These are phyloP conservation scores for Pelargonium nanum DNA, from an alignment of 345 rosid species.

Conservation along the genomic window DNA sequence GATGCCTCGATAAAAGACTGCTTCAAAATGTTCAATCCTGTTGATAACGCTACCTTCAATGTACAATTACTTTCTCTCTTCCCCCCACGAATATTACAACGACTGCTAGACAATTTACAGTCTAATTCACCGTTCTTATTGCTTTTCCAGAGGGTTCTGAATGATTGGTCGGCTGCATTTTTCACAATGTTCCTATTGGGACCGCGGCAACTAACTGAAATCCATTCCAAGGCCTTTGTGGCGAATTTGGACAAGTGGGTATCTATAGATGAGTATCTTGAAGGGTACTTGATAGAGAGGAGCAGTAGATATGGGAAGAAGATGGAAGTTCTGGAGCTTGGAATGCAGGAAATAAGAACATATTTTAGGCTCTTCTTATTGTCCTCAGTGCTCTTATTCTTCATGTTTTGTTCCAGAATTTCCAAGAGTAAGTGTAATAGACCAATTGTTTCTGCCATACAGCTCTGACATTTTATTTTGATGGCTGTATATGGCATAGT, in stretches of 20 bases:
- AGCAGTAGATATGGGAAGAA: slow-evolving; percentile 74
- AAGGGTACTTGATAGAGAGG: slow-evolving; percentile 82
- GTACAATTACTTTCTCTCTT: slow-evolving; percentile 22
- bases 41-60: slow-evolving; percentile 60
- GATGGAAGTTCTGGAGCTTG: slow-evolving; percentile 78
- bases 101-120: background rate
- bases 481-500: background rate
- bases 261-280: slow-evolving; percentile 85
- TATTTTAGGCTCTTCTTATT: slow-evolving; percentile 91
- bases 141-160: slow-evolving; percentile 65
- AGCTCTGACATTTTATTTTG: slow-evolving; percentile 7
- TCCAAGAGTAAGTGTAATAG: slow-evolving; percentile 66
- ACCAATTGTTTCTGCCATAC: slow-evolving; percentile 36
- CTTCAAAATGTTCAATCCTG: slow-evolving; percentile 93
- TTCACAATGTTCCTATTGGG: slow-evolving; percentile 60
- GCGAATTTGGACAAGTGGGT: slow-evolving; percentile 45
- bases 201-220: slow-evolving; percentile 29
- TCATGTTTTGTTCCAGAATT: slow-evolving; percentile 94
- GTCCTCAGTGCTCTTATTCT: slow-evolving; percentile 67
- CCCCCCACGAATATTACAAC: background rate
- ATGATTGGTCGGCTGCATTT: slow-evolving; percentile 84
- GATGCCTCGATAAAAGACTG: slow-evolving; percentile 63
- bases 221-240: slow-evolving; percentile 25
- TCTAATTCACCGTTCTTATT: background rate
- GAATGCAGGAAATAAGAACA: slow-evolving; percentile 93